phyloP scores from a whole-genome alignment of 2,329 filamentous ascomycete genomes.

The Aspergillus fructus region DNA sequence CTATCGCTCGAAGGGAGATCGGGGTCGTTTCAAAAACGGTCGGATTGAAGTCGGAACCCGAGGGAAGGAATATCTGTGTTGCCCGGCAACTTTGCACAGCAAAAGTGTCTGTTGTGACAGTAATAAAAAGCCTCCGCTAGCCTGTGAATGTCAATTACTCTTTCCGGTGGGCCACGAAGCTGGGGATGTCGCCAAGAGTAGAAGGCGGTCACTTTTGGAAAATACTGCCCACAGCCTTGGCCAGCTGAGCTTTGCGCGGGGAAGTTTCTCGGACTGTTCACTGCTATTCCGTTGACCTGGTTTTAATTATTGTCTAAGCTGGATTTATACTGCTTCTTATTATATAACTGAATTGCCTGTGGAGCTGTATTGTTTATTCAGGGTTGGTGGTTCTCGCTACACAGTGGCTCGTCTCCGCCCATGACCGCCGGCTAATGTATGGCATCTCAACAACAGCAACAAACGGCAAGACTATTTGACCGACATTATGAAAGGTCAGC shows the following conservation, averaged over 20 bases:
- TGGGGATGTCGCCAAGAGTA: constrained; percentile 11
- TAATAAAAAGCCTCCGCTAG: constrained; percentile 9
- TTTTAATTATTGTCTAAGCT: not conserved
- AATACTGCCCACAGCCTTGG: constrained; percentile 5
- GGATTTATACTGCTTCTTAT: not conserved
- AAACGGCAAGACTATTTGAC: not conserved
- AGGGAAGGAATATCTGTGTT: not conserved
- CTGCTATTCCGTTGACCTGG: not conserved
- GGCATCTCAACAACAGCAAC: not conserved
- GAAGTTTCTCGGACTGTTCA: not conserved
- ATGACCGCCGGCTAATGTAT: not conserved
- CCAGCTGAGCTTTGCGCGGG: constrained; percentile 2
- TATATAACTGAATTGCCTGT: not conserved
- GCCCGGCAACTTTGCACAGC: constrained; percentile 13
- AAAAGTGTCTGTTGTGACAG: constrained; percentile 8
- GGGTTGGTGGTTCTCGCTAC: not conserved
- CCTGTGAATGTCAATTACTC: constrained; percentile 16
- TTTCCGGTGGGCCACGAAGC: constrained; percentile 14
- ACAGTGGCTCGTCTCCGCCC: not conserved
- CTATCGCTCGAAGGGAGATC: constrained; percentile 14
- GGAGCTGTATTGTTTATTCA: not conserved
- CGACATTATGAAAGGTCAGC: constrained; percentile 43
- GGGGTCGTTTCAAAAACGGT: not conserved
- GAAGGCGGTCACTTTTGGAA: constrained; percentile 12
- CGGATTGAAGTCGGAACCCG: not conserved